phyloP scores from a whole-genome alignment of 192 early-diverging fungal species.

The Oehlia diaphana region DNA sequence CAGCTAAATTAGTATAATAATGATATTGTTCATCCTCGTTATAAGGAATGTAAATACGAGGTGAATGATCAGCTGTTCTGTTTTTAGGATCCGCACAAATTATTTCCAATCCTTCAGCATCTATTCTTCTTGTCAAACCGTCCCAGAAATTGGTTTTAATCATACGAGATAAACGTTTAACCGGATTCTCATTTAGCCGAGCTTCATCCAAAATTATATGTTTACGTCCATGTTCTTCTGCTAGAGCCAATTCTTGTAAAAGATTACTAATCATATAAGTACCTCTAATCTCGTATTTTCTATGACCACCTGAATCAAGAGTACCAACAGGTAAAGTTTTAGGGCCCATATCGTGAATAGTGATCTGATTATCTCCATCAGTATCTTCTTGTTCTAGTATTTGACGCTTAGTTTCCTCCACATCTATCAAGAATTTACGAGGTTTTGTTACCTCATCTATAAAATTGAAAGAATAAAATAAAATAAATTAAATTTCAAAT shows the following conservation, averaged over 20 bases:
- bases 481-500: neutral
- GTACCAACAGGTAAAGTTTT: conserved; percentile 87
- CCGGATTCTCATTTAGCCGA: conserved; percentile 91
- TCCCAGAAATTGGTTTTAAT: conserved; percentile 96
- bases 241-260: conserved; percentile 92
- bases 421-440: conserved; percentile 82
- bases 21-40: conserved; percentile 71
- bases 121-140: conserved; percentile 86
- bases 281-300: conserved; percentile 88
- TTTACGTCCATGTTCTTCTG: conserved; percentile 82
- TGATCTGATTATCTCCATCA: conserved; percentile 93
- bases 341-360: conserved; percentile 87
- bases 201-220: conserved; percentile 89
- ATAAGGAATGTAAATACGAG: conserved; percentile 91
- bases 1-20: conserved; percentile 77
- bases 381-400: conserved; percentile 95
- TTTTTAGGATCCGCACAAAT: conserved; percentile 96
- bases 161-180: conserved; percentile 85
- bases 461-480: neutral
- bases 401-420: conserved; percentile 72
- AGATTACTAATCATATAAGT: conserved; percentile 95
- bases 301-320: conserved; percentile 80
- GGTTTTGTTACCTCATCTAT: conserved; percentile 63
- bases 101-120: conserved; percentile 80
- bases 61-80: conserved; percentile 66